Conservation (phyloP, 2,329 filamentous ascomycete genomes). For the Colletotrichum spinosum region DNA sequence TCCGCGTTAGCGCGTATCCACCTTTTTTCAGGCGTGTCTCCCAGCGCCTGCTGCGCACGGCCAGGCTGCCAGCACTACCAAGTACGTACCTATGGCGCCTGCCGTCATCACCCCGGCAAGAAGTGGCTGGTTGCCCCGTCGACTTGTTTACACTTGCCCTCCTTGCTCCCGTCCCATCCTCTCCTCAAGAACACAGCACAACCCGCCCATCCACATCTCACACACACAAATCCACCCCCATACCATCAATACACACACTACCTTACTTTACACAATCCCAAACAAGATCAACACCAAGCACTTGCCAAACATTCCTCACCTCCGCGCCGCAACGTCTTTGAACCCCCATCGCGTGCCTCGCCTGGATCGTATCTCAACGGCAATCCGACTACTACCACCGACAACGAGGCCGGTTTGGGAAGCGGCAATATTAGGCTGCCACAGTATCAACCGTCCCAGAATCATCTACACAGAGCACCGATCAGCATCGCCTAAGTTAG, state of each 20-base stretch:
- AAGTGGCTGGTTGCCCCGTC: slow-evolving; percentile 41
- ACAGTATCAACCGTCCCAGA: not conserved
- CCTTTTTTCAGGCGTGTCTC: slow-evolving; percentile 23
- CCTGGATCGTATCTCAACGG: slow-evolving; percentile 26
- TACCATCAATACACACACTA: slow-evolving; percentile 1
- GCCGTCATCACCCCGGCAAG: slow-evolving; percentile 38
- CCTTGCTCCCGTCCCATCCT: slow-evolving; percentile 32
- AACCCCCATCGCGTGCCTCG: slow-evolving; percentile 19
- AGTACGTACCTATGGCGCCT: slow-evolving; percentile 4
- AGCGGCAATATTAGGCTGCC: slow-evolving; percentile 8
- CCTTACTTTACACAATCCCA: slow-evolving; percentile 24
- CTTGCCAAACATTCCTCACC: slow-evolving; percentile 35
- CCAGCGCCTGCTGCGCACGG: slow-evolving; percentile 14
- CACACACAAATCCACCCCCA: slow-evolving; percentile 36
- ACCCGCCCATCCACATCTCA: slow-evolving; percentile 37
- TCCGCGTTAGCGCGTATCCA: slow-evolving; percentile 27
- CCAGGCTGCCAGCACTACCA: slow-evolving; percentile 13
- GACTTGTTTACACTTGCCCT: slow-evolving; percentile 42
- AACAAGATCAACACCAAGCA: slow-evolving; percentile 14
- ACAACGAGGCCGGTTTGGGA: not conserved
- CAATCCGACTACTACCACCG: slow-evolving; percentile 17
- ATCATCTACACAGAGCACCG: slow-evolving; percentile 24
- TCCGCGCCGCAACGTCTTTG: slow-evolving; percentile 28
- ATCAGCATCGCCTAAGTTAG: slow-evolving; percentile 35
- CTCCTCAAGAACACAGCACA: slow-evolving; percentile 38